phyloP scores from a whole-genome alignment of 495 filamentous ascomycete genomes.

The Penicillium psychrofluorescens region DNA sequence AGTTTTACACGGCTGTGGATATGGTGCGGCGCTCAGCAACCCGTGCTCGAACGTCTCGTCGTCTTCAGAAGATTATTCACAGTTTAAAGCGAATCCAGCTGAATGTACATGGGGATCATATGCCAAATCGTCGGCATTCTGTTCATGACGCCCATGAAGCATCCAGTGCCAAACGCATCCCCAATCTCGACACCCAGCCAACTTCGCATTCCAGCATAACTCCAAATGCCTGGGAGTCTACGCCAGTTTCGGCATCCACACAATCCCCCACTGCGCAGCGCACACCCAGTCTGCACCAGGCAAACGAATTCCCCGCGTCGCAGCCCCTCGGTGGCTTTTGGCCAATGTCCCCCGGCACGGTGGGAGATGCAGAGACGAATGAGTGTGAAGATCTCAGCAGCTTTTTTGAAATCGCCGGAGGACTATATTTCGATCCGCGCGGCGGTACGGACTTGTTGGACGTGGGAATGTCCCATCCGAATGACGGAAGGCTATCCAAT shows the following conservation, averaged over 20 bases:
- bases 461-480: slow-evolving; percentile 5
- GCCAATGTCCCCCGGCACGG: slow-evolving; percentile 11
- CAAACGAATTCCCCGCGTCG: slow-evolving; percentile 6
- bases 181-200: not conserved
- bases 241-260: not conserved
- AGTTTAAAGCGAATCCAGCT: slow-evolving; percentile 30
- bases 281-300: slow-evolving; percentile 1
- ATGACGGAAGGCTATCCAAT: slow-evolving; percentile 3
- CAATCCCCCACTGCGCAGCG: slow-evolving; percentile 4
- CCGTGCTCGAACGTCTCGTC: slow-evolving; percentile 26
- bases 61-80: slow-evolving; percentile 33
- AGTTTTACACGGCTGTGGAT: slow-evolving; percentile 77
- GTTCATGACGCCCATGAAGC: not conserved
- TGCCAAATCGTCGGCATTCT: not conserved
- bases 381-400: slow-evolving; percentile 34
- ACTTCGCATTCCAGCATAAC: not conserved
- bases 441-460: slow-evolving; percentile 6
- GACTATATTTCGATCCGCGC: slow-evolving; percentile 27
- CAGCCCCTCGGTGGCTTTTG: slow-evolving; percentile 12
- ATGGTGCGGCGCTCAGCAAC: slow-evolving; percentile 58
- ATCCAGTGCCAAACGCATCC: not conserved
- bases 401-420: slow-evolving; percentile 39
- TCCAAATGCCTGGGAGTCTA: not conserved
- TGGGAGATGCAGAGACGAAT: slow-evolving; percentile 10
- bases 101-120: slow-evolving; percentile 8